phyloP scores from a whole-genome alignment of 2,329 filamentous ascomycete species.

The Neurospora crassa region DNA sequence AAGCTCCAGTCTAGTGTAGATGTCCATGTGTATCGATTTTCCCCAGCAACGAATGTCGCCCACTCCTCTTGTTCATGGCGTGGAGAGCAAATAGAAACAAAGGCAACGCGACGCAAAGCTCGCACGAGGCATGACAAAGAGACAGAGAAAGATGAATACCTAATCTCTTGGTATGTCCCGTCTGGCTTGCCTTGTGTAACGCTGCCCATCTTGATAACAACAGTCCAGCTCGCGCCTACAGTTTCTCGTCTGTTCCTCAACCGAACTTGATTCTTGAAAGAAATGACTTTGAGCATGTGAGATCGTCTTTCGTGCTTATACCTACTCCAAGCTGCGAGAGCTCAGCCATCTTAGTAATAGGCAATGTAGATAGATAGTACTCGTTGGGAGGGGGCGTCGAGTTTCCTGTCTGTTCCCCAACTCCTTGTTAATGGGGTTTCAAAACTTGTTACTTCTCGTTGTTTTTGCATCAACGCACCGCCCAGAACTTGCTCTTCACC shows the following conservation, averaged over 20 bases:
- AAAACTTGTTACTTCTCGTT: background rate
- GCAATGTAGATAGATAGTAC: background rate
- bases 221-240: too few species aligned
- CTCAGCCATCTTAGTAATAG: background rate
- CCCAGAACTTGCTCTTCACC: background rate
- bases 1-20: background rate
- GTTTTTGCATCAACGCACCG: background rate
- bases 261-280: background rate
- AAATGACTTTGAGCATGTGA: background rate
- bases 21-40: background rate
- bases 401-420: too few species aligned
- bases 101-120: background rate
- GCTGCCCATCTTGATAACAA: background rate
- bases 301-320: background rate
- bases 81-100: background rate
- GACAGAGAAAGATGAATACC: background rate
- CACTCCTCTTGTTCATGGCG: background rate
- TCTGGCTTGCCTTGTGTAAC: background rate
- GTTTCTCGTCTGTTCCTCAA: background rate
- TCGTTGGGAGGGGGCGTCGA: too few species aligned
- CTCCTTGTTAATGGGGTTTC: background rate
- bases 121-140: background rate
- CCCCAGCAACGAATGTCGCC: background rate
- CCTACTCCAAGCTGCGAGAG: background rate
- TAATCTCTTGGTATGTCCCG: too few species aligned